Conservation (phyloP, 2,329 filamentous ascomycete genomes). For the Pezicula rhizophila region DNA sequence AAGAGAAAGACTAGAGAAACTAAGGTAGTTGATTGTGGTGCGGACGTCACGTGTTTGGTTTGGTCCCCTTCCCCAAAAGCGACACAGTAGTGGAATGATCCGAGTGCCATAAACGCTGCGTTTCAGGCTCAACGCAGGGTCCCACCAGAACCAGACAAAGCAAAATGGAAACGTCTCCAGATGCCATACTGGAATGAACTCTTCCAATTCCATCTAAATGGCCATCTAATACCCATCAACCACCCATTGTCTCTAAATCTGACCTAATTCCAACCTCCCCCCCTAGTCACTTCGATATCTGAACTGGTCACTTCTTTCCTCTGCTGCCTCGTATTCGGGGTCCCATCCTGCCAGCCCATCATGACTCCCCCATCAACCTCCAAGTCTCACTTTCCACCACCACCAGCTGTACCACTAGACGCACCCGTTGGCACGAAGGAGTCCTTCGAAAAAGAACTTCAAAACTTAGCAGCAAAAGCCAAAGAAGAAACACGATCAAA, state of each 20-base stretch:
- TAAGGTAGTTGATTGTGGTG: no score
- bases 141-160: constrained; percentile 4
- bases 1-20: no score
- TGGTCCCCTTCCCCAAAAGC: no score
- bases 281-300: no score
- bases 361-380: constrained; percentile 11
- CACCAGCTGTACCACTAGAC: constrained; percentile 4
- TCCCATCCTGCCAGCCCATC: constrained; percentile 2
- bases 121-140: constrained; percentile 18
- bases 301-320: background rate
- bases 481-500: constrained; percentile 26
- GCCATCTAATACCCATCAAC: background rate
- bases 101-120: constrained; percentile 2
- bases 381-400: constrained; percentile 4
- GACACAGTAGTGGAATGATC: constrained; percentile 7
- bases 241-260: no score
- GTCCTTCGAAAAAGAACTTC: constrained; percentile 29
- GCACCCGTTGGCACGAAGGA: constrained; percentile 25
- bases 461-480: constrained; percentile 25
- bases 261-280: no score
- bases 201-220: background rate
- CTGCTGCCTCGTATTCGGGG: background rate
- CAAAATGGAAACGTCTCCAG: constrained; percentile 12
- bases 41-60: no score
- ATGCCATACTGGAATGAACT: background rate